These are phyloP conservation scores for Erodium moschatum DNA, from an alignment of 441 rosid genomes.

Conservation along the genomic window DNA sequence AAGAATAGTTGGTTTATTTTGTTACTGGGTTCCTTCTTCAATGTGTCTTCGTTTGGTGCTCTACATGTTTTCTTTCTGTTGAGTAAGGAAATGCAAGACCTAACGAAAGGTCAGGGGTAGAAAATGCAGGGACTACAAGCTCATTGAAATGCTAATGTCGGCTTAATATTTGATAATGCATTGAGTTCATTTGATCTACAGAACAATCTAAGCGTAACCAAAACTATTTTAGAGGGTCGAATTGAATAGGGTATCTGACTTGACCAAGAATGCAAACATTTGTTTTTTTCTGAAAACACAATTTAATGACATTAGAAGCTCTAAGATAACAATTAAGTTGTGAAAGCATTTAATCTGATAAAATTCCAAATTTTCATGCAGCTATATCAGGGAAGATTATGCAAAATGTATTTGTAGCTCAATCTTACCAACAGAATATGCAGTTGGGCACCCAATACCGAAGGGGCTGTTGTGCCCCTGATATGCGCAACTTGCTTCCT, in stretches of 20 bases:
- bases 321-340: not conserved
- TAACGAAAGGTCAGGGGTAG: not conserved
- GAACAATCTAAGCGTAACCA: not conserved
- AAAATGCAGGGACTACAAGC: not conserved
- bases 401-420: conserved; percentile 68
- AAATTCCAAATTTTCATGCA: conserved; percentile 30
- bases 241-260: not conserved
- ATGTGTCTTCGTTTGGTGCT: not conserved
- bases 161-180: not conserved
- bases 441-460: conserved; percentile 47
- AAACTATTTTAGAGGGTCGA: not conserved
- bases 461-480: conserved; percentile 50
- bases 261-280: not conserved
- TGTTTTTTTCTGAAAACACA: not conserved
- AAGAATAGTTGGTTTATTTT: not conserved
- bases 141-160: not conserved
- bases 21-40: not conserved
- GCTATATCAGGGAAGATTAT: conserved; percentile 74
- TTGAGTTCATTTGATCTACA: not conserved
- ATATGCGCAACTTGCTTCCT: conserved; percentile 51
- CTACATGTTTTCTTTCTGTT: not conserved
- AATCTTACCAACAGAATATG: conserved; percentile 55
- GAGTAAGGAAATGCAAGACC: conserved; percentile 1
- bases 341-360: conserved; percentile 5
- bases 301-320: not conserved